Evolutionary conservation across 352 stramenopile genomes (phyloP).

Genomic region (Phytophthora litchii): DNA sequence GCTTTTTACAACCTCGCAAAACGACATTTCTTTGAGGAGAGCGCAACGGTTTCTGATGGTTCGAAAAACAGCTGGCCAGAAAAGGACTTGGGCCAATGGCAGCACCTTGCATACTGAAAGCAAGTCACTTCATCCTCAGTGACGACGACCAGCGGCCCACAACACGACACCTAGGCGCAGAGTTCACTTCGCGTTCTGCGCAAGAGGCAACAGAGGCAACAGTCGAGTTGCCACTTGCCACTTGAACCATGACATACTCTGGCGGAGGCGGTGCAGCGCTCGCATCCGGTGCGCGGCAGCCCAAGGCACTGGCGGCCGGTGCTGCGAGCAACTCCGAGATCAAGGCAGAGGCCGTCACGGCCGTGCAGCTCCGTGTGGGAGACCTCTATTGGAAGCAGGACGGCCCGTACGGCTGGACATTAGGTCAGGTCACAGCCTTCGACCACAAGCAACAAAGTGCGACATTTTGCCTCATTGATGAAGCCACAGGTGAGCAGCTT

Average conservation of each 20-base stretch:
- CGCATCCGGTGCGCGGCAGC: constrained; percentile 3
- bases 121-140: constrained; percentile 16
- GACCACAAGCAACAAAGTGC: constrained; percentile 40
- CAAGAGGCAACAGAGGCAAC: constrained; percentile 18
- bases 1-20: constrained; percentile 6
- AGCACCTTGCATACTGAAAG: not conserved
- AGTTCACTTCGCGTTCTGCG: constrained; percentile 28
- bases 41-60: constrained; percentile 21
- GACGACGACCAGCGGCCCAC: constrained; percentile 12
- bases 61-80: constrained; percentile 30
- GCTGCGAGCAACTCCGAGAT: constrained; percentile 9
- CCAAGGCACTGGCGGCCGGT: constrained; percentile 11
- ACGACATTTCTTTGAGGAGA: constrained; percentile 21
- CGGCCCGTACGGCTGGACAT: constrained; percentile 59
- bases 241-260: constrained; percentile 20
- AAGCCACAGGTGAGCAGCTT: constrained; percentile 61
- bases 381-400: constrained; percentile 87
- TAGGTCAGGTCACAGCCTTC: constrained; percentile 72
- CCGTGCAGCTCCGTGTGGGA: constrained; percentile 54
- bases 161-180: constrained; percentile 14
- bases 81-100: constrained; percentile 20
- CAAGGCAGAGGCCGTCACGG: constrained; percentile 22
- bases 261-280: constrained; percentile 1
- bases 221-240: constrained; percentile 1
- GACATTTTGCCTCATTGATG: constrained; percentile 64